Evolutionary conservation across 1,284 basidiomycete genomes (phyloP).

Genomic region (Moesziomyces aphidis): DNA sequence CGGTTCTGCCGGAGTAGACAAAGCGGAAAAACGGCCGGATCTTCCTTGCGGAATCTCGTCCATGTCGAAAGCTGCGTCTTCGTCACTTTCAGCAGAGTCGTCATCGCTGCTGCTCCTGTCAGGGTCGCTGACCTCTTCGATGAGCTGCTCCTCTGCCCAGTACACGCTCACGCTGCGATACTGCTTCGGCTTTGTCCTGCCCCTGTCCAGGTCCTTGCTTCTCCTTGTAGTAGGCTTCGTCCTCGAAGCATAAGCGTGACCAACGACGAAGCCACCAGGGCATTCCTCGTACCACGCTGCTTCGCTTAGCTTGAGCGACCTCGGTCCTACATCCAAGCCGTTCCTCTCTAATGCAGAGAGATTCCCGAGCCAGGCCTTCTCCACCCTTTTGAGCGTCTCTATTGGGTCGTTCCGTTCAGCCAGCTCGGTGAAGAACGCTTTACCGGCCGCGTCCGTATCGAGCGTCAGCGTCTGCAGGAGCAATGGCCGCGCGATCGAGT

Average conservation of each 20-base stretch:
- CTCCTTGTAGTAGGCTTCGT: neutral
- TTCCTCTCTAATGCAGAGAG: slow-evolving; percentile 6
- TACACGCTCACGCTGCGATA: slow-evolving; percentile 40
- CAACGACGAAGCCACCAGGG: slow-evolving; percentile 40
- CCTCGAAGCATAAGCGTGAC: slow-evolving; percentile 36
- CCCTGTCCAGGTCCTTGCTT: neutral
- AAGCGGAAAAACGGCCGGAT: neutral
- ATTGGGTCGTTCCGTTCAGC: too few relatives aligned
- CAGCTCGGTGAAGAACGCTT: slow-evolving; percentile 4
- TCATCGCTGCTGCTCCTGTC: slow-evolving; percentile 12
- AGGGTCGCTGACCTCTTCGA: slow-evolving; percentile 43
- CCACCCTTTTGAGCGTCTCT: neutral
- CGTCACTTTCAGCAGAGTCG: neutral
- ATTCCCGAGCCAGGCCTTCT: slow-evolving; percentile 41
- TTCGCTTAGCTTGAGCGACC: slow-evolving; percentile 15
- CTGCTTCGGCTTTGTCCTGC: slow-evolving; percentile 6
- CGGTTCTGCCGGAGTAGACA: neutral
- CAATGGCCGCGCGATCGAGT: slow-evolving; percentile 20
- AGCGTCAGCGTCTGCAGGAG: slow-evolving; percentile 36
- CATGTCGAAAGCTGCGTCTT: neutral
- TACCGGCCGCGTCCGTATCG: slow-evolving; percentile 1
- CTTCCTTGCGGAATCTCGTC: neutral
- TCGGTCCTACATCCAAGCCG: slow-evolving; percentile 10
- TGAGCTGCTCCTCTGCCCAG: slow-evolving; percentile 46
- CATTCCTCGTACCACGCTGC: slow-evolving; percentile 44